Evolutionary conservation across 495 filamentous ascomycete species (phyloP), one percentile per base, ranked within the genome.

Genomic region (Talaromyces liani): DNA sequence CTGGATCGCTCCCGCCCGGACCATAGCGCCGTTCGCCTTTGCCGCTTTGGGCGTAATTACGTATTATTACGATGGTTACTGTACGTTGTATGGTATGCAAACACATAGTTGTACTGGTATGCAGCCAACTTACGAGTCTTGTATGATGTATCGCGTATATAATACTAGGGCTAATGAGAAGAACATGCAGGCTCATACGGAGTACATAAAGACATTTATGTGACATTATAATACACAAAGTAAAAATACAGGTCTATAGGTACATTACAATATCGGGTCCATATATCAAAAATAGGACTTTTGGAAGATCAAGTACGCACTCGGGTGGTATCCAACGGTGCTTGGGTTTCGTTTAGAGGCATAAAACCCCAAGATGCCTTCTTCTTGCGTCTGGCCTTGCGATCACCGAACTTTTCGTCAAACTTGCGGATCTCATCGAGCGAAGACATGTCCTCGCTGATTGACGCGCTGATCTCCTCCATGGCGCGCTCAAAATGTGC

Each of bases 321-420:
- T 25, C 77, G 74, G 31, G 73, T 75, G 4, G 73, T 67, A 16
- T 81, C 75, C 29, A 64, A 33, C 10, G 56, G 65, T 33, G 68
- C 53, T 45, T 72, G 70, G 18, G 71, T 71, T 18, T 54, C 62
- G 24, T 47, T 64, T 4, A 69, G 68, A 18, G 75, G 69, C 41
- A 67, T 72, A 64, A 81, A 81, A 29, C 79, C 79, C 77, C 77
- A 81, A 4, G 73, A 73, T 34, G 71, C 63, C 31, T 70, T 73
- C 74, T 85, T 90, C 77, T 86, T 87, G 68, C 83, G 82, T 68
- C 83, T 83, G 6, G 87, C 85, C 59, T 87, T 91, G n/a, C 89
- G 84, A 77, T 97, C 93, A 22, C 94, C 94, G 74, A 90, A 98
- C 71, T 93, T 91, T 77, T 95, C 91, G 71, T 98, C 95, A 73